A percentile compares a stretch with the other conserved stretches of the same genome.
These are phyloP conservation scores for Pythium sp. DNA, from an alignment of 352 stramenopile genomes.

Conservation along the genomic window DNA sequence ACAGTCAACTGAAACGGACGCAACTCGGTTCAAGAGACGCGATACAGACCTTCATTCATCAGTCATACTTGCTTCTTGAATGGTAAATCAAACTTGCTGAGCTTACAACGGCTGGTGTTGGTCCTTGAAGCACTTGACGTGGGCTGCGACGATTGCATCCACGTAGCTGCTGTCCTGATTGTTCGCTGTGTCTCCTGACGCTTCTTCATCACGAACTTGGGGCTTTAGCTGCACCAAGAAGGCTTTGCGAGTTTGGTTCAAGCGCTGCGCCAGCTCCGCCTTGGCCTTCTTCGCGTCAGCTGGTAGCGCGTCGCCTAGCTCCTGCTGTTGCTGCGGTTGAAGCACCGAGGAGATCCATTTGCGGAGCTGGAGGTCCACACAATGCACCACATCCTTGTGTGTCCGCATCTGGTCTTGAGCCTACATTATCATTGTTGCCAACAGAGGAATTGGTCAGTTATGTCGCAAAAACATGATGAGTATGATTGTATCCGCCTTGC, in stretches of 20 bases:
- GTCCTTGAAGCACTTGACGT: conserved; percentile 10
- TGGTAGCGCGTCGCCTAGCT: not conserved
- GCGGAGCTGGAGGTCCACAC: conserved; percentile 54
- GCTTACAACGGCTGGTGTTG: not conserved
- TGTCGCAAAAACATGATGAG: not conserved
- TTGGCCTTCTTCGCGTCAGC: conserved; percentile 18
- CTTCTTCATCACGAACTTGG: not conserved
- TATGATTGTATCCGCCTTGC: not conserved
- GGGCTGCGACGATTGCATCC: not conserved
- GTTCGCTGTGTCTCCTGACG: not conserved
- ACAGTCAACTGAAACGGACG: conserved; percentile 6
- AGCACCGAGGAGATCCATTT: conserved; percentile 53
- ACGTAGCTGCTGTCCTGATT: not conserved
- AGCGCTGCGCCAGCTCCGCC: conserved; percentile 19
- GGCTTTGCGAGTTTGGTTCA: conserved; percentile 45
- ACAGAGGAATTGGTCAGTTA: not conserved
- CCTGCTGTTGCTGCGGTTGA: conserved; percentile 10
- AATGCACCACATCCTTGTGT: conserved; percentile 34
- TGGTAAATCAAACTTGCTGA: not conserved
- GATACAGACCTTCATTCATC: not conserved
- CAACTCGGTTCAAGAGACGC: not conserved
- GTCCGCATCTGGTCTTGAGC: conserved; percentile 30
- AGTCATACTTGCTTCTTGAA: too few relatives aligned
- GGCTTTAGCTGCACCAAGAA: conserved; percentile 37
- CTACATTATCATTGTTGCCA: conserved; percentile 18